Evolutionary conservation across 352 stramenopile species (phyloP).

Genomic region (Pythium biforme): DNA sequence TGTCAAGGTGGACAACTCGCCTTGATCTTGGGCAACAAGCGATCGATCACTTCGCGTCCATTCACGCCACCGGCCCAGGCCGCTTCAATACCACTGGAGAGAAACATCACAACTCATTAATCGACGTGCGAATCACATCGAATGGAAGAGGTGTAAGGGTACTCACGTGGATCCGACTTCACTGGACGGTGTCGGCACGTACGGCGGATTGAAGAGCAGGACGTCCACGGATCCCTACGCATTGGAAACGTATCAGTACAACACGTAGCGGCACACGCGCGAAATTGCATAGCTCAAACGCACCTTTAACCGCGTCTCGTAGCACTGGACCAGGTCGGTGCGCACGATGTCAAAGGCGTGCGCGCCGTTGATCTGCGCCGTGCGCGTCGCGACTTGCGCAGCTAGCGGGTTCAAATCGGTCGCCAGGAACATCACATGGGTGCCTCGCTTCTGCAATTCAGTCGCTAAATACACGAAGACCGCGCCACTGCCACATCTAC

Average conservation of each 20-base stretch:
- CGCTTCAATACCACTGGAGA: conserved; percentile 90
- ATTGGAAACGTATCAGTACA: neutral
- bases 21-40: conserved; percentile 91
- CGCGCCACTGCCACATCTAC: conserved; percentile 56
- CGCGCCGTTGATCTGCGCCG: conserved; percentile 82
- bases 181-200: conserved; percentile 95
- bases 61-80: conserved; percentile 94
- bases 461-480: conserved; percentile 78
- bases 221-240: conserved; percentile 84
- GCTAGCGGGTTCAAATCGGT: conserved; percentile 95
- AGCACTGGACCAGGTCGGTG: conserved; percentile 83
- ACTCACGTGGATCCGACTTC: conserved; percentile 92
- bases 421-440: conserved; percentile 59
- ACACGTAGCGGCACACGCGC: neutral
- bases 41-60: conserved; percentile 95
- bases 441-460: conserved; percentile 68
- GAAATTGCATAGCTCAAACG: too few species aligned
- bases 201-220: conserved; percentile 98
- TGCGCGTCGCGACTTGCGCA: conserved; percentile 74
- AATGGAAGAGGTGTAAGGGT: neutral
- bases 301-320: conserved; percentile 55
- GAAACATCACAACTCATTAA: neutral
- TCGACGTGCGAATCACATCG: neutral
- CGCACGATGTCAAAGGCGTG: conserved; percentile 71
- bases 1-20: conserved; percentile 13